phyloP scores from a whole-genome alignment of 306 rosid species.

The Cucumis hystrix region DNA sequence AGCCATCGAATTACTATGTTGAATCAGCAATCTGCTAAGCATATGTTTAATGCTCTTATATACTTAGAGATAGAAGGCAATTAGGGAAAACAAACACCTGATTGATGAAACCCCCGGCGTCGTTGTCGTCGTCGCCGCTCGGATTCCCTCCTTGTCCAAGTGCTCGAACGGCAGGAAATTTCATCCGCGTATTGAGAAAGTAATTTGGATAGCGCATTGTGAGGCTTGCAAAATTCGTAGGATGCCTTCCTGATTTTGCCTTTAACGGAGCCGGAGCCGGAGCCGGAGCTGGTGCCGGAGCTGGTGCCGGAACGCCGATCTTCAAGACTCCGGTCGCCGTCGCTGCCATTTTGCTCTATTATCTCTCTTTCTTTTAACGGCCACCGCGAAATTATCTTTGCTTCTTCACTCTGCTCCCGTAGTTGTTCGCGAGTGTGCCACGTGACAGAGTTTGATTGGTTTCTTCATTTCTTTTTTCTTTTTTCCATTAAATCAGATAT shows the following conservation, averaged over 20 bases:
- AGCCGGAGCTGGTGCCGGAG: constrained; percentile 6
- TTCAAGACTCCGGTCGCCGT: constrained; percentile 11
- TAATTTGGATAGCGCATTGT: constrained; percentile 8
- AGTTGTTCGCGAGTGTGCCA: not conserved
- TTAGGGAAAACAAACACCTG: constrained; percentile 16
- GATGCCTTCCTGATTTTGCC: constrained; percentile 6
- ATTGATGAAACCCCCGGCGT: constrained; percentile 8
- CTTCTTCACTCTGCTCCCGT: not conserved
- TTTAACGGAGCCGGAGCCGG: constrained; percentile 8
- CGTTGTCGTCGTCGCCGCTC: not conserved
- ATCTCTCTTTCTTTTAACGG: not conserved
- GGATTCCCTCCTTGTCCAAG: constrained; percentile 10
- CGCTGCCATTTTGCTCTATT: constrained; percentile 16
- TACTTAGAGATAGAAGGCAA: not conserved
- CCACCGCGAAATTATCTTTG: not conserved
- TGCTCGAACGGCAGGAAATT: constrained; percentile 24
- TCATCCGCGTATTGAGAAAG: constrained; percentile 10
- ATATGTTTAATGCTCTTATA: not conserved
- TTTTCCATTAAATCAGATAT: not conserved
- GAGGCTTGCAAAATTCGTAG: constrained; percentile 3
- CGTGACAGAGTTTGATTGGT: not conserved
- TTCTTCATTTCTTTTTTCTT: not conserved
- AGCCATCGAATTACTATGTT: not conserved
- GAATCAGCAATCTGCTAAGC: not conserved
- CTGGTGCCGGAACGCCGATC: constrained; percentile 10